Base-by-base conservation (phyloP, 345 rosid species). In the Salix arbutifolia region DNA sequence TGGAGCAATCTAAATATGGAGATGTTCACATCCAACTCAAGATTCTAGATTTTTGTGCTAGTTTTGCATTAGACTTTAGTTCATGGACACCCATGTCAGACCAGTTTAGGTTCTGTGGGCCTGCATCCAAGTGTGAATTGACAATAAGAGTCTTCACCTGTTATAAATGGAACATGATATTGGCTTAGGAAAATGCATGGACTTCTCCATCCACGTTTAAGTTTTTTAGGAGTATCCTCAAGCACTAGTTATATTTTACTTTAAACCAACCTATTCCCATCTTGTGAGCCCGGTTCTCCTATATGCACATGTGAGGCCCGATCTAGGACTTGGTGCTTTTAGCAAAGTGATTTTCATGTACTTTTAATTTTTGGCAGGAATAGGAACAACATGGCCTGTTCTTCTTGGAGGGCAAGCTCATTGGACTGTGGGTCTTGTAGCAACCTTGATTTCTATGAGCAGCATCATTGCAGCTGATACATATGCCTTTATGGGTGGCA, bases 341-440 rank as follows among this genome's bases (percentile, higher is more conserved):
- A 46, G 12, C 35, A 65, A 77, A 62, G 53, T 84, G 40, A 79
- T 68, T 74, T 70, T 73, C 30, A 69, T 78, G 70, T 81, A 40
- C 74, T 67, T 73, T 78, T 85, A 79, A 67, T 80, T n/a, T 79
- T 82, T 70, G 80, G 69, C 91, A 95, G 97, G 88, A 79, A 42
- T 89, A 73, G 96, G 87, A 78, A 84, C 86, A 77, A 72, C 80
- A 40, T 93, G 97, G 97, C 96, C 97, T 10, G 37, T 79, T 80
- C 85, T 93, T 79, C 88, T 93, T 38, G 97, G 97, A 58, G 97
- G 97, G 35, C 94, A 88, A 86, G 86, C 88, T 77, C 97, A 93
- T 67, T 95, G 99, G 99, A 93, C 97, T 0, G 96, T 93, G 35
- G 99, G 99, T 72, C 97, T 95, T 72, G 97, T 93, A 65, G 96